Base-by-base conservation (phyloP, 306 rosid genomes). In the Cucumis hystrix region DNA sequence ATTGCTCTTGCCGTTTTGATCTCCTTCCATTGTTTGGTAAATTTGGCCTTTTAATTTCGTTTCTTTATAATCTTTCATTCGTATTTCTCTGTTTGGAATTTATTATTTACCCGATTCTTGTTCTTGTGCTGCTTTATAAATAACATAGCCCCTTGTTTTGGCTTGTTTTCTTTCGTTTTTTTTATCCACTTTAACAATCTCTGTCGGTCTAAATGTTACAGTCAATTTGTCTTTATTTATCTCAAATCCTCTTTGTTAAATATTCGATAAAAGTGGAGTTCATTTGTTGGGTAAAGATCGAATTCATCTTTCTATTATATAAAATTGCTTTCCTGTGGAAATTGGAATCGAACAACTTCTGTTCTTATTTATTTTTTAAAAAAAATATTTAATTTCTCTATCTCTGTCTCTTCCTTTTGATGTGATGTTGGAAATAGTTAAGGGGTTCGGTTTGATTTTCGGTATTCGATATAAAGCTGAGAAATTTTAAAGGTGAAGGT, bases 1-100 rank as follows among this genome's bases (percentile, higher is more conserved):
- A 67, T 89, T 82, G 86, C 98, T 55, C 2, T 88, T 67, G 45
- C 18, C 75, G 93, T 96, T 63, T 87, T 96, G 96, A 87, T 91
- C 91, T 85, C 91, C 85, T 96, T 96, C 80, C 99, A 96, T 81
- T 58, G 77, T 77, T 84, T 96, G 96, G 99, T 96, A 84, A 23
- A 88, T 25, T 60, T 11, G 8, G 51, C 37, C 37, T 23, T 58
- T 82, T 70, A 10, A 66, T 67, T 78, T 23, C 23, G 8, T 1
- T 23, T 52, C 57, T 60, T 60, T 10, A 1, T 13, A 54, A 4
- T 43, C 11, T 54, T 49, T 59, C 13, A 14, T 10, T 51, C 18
- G 52, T 35, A 37, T 35, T 79, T 70, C 20, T 69, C 39, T 62
- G 14, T 30, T 68, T 37, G 35, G 75, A 77, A 56, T 33, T 75